Percentiles rank a stretch among this genome's conserved stretches.
Conservation (phyloP, 768 basidiomycete species). For the Neoboletus magnificus region DNA sequence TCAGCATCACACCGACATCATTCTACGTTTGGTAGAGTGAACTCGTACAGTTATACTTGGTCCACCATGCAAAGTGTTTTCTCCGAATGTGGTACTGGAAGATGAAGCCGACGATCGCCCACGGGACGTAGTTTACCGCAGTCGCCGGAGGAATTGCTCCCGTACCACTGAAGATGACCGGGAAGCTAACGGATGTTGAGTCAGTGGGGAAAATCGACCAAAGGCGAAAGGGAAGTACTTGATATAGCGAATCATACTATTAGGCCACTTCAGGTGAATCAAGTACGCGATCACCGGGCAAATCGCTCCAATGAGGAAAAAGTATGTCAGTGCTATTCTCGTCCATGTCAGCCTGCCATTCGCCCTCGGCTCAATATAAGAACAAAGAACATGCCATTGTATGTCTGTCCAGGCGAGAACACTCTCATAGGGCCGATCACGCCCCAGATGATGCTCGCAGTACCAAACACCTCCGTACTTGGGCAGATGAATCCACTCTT, state of each 20-base stretch:
- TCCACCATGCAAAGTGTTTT: slow-evolving; percentile 64
- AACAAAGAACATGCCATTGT: slow-evolving; percentile 37
- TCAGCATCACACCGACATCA: slow-evolving; percentile 14
- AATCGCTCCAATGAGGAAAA: slow-evolving; percentile 74
- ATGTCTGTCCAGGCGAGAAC: slow-evolving; percentile 66
- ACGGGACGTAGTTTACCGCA: slow-evolving; percentile 64
- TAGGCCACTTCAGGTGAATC: slow-evolving; percentile 57
- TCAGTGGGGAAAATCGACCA: not conserved
- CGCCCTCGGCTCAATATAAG: not conserved
- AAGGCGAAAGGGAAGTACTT: slow-evolving; percentile 42
- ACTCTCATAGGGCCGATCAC: slow-evolving; percentile 75
- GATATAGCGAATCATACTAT: slow-evolving; percentile 57
- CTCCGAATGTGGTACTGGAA: slow-evolving; percentile 62
- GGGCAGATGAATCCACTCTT: slow-evolving; percentile 67
- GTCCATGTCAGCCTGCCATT: not conserved
- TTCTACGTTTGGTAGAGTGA: too few species aligned
- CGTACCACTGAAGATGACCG: slow-evolving; percentile 43
- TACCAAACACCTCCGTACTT: slow-evolving; percentile 67
- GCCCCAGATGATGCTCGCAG: slow-evolving; percentile 78
- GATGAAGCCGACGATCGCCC: slow-evolving; percentile 62
- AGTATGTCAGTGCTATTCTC: slow-evolving; percentile 46
- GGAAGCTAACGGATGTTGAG: slow-evolving; percentile 30
- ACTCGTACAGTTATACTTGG: slow-evolving; percentile 44
- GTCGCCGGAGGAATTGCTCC: slow-evolving; percentile 59
- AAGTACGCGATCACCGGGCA: slow-evolving; percentile 56